These are phyloP conservation scores for Pseudonitzschia pungens DNA, from an alignment of 108 stramenopile species.

Conservation along the genomic window DNA sequence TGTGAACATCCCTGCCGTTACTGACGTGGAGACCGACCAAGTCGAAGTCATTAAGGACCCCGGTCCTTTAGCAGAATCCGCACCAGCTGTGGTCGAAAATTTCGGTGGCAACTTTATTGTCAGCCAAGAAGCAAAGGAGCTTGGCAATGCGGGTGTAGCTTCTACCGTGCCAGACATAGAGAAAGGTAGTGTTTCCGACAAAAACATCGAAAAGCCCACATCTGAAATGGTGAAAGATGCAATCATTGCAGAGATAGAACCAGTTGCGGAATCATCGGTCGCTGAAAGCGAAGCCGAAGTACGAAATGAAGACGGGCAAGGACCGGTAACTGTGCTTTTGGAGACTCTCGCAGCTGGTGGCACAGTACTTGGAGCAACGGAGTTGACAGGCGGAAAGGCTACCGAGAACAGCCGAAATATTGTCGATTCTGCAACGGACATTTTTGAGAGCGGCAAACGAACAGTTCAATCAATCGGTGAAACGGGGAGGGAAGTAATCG, in stretches of 20 bases:
- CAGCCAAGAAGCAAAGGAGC: neutral
- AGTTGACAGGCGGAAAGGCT: neutral
- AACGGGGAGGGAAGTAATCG: conserved; percentile 1
- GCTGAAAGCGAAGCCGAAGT: neutral
- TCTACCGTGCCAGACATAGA: neutral
- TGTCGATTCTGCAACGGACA: neutral
- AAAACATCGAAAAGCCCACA: neutral
- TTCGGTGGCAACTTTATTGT: conserved; percentile 5
- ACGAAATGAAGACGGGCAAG: neutral
- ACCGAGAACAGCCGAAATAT: conserved; percentile 2
- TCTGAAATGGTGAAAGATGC: conserved; percentile 12
- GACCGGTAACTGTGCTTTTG: neutral
- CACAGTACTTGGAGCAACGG: neutral
- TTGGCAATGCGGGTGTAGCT: neutral
- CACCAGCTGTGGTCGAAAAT: neutral
- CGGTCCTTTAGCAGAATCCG: neutral
- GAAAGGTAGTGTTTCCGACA: neutral
- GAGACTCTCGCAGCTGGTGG: neutral
- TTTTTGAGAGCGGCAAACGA: neutral
- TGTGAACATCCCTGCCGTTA: neutral
- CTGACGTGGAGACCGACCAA: neutral
- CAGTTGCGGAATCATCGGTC: neutral
- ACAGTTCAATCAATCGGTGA: neutral
- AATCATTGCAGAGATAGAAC: conserved; percentile 12
- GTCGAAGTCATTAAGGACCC: neutral